Conservation (phyloP, 177 flowering plant genomes). For the Vitis hybrid region DNA sequence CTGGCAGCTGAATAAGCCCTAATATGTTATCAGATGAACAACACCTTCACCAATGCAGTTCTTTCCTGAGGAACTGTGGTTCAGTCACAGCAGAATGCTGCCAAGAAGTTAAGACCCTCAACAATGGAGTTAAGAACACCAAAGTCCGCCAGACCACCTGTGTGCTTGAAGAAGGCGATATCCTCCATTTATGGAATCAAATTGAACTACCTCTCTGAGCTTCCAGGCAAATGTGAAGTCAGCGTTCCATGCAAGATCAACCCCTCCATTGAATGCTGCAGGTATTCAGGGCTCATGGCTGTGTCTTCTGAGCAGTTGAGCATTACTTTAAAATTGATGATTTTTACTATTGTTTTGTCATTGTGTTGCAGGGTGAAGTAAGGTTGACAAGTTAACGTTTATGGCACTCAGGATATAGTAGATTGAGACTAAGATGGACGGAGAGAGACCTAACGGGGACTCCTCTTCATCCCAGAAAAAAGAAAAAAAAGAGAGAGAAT, state of each 20-base stretch:
- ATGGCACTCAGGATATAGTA: too few species aligned
- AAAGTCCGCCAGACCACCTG: slow-evolving; percentile 25
- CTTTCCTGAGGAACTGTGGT: slow-evolving; percentile 13
- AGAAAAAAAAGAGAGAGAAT: too few species aligned
- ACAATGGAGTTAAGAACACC: slow-evolving; percentile 9
- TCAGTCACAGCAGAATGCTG: slow-evolving; percentile 19
- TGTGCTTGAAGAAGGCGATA: slow-evolving; percentile 20
- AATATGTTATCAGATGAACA: slow-evolving; percentile 13
- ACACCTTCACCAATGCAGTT: slow-evolving; percentile 18
- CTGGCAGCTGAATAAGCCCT: neutral
- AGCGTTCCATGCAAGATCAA: slow-evolving; percentile 23
- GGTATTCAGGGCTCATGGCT: slow-evolving; percentile 7
- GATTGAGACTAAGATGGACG: too few species aligned
- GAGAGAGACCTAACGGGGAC: too few species aligned
- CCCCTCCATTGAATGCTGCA: slow-evolving; percentile 29
- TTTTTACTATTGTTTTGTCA: too few species aligned
- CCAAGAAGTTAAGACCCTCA: slow-evolving; percentile 16
- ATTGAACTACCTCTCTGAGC: neutral
- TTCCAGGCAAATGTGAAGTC: slow-evolving; percentile 32
- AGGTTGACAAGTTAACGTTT: too few species aligned
- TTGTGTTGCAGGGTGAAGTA: too few species aligned
- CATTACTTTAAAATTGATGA: too few species aligned
- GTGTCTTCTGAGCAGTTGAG: too few species aligned
- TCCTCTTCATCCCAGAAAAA: too few species aligned
- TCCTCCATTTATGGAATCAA: slow-evolving; percentile 8